These are phyloP conservation scores for Annulohypoxylon truncatum DNA, from an alignment of 2,329 filamentous ascomycete species.

Conservation along the genomic window DNA sequence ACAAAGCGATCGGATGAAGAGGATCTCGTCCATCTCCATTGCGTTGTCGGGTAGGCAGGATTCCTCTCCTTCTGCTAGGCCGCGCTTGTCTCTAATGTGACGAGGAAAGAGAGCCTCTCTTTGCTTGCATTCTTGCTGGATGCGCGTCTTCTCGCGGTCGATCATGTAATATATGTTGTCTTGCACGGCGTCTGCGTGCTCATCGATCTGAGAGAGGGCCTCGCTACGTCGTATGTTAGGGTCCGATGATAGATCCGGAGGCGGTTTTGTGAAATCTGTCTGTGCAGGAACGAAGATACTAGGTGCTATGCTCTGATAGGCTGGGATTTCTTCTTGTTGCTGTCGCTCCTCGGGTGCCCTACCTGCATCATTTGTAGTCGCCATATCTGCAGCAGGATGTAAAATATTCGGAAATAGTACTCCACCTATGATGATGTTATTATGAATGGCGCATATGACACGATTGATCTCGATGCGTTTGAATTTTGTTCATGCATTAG, in stretches of 20 bases:
- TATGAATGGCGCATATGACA: no score
- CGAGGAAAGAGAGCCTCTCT: constrained; percentile 20
- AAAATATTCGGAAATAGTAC: no score
- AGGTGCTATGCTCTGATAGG: constrained; percentile 38
- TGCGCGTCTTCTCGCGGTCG: constrained; percentile 33
- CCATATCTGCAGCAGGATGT: neutral
- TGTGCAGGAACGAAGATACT: constrained; percentile 46
- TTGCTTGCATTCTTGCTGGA: constrained; percentile 27
- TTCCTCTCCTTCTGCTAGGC: constrained; percentile 24
- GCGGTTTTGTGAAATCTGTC: constrained; percentile 45
- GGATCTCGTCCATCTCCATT: constrained; percentile 28
- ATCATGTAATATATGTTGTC: constrained; percentile 44
- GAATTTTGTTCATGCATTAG: no score
- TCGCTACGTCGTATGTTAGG: constrained; percentile 23
- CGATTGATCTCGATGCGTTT: no score
- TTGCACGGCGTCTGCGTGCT: constrained; percentile 43
- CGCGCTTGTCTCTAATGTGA: constrained; percentile 2
- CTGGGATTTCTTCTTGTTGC: constrained; percentile 39
- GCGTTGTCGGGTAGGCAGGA: constrained; percentile 16
- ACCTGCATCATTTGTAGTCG: neutral
- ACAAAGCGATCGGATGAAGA: constrained; percentile 18
- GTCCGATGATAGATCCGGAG: constrained; percentile 40
- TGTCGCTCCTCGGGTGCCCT: constrained; percentile 7
- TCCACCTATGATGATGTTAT: no score
- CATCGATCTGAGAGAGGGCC: constrained; percentile 40